Percentiles rank a stretch among this genome's conserved stretches.
Evolutionary conservation across 176 grass and related monocot species (phyloP).

Genomic region (Carex pumila): DNA sequence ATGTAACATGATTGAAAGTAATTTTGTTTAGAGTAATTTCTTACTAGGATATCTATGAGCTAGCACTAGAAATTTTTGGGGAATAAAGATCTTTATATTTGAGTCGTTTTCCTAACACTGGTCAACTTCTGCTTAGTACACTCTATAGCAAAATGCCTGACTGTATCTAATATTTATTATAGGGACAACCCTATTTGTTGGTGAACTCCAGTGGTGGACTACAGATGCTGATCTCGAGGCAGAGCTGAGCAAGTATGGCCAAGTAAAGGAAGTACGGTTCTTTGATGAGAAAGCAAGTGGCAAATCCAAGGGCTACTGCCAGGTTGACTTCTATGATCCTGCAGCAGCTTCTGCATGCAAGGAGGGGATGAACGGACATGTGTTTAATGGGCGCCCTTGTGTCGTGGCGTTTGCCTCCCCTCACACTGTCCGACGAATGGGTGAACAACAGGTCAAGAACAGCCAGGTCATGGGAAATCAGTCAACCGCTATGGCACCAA

Average conservation of each 20-base stretch:
- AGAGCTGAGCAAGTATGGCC: conserved; percentile 67
- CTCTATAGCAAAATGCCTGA: background rate
- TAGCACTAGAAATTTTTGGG: background rate
- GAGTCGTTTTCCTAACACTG: background rate
- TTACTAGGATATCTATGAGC: background rate
- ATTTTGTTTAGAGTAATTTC: background rate
- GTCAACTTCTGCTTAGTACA: background rate
- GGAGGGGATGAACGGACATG: conserved; percentile 65
- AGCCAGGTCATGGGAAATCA: conserved; percentile 42
- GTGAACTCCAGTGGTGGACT: conserved; percentile 94
- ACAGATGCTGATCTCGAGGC: conserved; percentile 72
- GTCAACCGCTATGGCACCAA: conserved; percentile 25
- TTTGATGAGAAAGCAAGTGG: conserved; percentile 89
- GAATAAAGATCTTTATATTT: background rate
- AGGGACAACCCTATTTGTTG: conserved; percentile 65
- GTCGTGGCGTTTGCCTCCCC: conserved; percentile 63
- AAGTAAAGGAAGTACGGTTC: conserved; percentile 79
- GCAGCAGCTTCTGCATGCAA: conserved; percentile 40
- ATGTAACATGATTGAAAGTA: background rate
- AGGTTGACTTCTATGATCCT: conserved; percentile 71
- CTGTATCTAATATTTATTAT: background rate
- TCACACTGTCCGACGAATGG: conserved; percentile 47
- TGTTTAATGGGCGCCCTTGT: conserved; percentile 67
- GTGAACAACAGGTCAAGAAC: conserved; percentile 62
- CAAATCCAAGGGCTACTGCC: conserved; percentile 90